Percentiles rank a stretch among this genome's conserved stretches.
These are phyloP conservation scores for Diversispora epigaea DNA, from an alignment of 192 early-diverging fungal genomes.

Conservation along the genomic window DNA sequence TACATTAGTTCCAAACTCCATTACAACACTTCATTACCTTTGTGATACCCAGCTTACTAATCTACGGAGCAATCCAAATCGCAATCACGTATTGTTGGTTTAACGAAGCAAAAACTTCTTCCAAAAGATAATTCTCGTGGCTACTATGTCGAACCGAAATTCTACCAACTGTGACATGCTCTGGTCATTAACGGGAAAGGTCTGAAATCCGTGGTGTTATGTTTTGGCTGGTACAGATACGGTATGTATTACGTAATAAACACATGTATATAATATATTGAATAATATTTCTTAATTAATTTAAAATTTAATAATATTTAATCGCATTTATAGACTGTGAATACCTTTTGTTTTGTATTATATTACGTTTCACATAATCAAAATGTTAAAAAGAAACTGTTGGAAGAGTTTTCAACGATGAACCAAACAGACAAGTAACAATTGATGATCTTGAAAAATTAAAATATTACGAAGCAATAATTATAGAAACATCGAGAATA, in stretches of 20 bases:
- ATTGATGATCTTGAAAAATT: conserved; percentile 12
- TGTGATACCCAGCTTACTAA: too few species aligned
- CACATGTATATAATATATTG: not conserved
- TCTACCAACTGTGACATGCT: too few species aligned
- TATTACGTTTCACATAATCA: not conserved
- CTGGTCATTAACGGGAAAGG: too few species aligned
- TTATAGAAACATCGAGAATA: too few species aligned
- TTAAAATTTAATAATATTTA: not conserved
- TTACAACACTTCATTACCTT: too few species aligned
- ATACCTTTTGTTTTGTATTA: not conserved
- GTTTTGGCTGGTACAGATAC: not conserved
- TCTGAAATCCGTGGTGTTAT: too few species aligned
- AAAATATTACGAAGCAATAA: not conserved
- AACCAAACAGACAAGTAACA: not conserved
- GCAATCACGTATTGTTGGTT: too few species aligned
- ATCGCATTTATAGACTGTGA: not conserved
- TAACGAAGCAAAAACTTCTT: too few species aligned
- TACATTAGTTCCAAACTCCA: too few species aligned
- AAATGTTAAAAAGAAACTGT: not conserved
- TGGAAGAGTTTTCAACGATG: not conserved
- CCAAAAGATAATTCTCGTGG: too few species aligned
- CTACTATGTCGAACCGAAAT: too few species aligned
- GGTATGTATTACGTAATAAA: not conserved
- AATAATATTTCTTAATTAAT: not conserved
- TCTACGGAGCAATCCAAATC: too few species aligned